phyloP scores from a whole-genome alignment of 495 filamentous ascomycete genomes.

The Tuber umbilicatum region DNA sequence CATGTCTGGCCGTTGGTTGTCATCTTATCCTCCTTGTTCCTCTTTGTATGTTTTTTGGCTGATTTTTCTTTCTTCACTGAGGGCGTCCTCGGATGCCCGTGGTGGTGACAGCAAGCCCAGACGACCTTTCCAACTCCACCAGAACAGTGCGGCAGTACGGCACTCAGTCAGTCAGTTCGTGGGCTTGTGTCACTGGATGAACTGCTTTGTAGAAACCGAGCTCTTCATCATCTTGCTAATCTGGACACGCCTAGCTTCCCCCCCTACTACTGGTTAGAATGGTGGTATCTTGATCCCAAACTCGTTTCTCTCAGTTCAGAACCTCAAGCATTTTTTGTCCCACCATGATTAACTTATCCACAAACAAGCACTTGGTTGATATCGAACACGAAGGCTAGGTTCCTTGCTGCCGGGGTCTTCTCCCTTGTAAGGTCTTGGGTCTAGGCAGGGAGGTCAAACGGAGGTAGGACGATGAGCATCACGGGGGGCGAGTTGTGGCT shows the following conservation, averaged over 20 bases:
- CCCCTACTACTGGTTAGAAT: constrained; percentile 64
- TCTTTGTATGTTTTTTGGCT: no score
- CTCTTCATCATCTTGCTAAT: constrained; percentile 54
- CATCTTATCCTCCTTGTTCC: no score
- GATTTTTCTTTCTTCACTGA: no score
- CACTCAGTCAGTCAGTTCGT: constrained; percentile 60
- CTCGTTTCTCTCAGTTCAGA: constrained; percentile 56
- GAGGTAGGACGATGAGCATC: constrained; percentile 50
- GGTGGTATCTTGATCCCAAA: constrained; percentile 64
- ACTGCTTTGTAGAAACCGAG: constrained; percentile 56
- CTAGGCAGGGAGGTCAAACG: constrained; percentile 64
- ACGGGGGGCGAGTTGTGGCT: constrained; percentile 54
- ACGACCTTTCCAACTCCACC: no score
- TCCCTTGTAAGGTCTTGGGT: constrained; percentile 61
- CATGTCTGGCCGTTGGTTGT: no score
- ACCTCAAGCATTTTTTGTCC: constrained; percentile 55
- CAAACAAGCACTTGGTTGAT: constrained; percentile 63
- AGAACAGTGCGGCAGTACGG: constrained; percentile 61
- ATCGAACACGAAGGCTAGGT: constrained; percentile 63
- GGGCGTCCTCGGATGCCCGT: no score
- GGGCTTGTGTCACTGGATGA: constrained; percentile 50
- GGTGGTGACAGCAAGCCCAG: no score
- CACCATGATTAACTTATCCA: constrained; percentile 56
- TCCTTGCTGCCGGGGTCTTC: constrained; percentile 60
- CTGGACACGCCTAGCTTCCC: constrained; percentile 53